A percentile compares a stretch with the other conserved stretches of the same genome.
Conservation (phyloP, 75 land plant genomes). For the Selaginella tamariscina region DNA sequence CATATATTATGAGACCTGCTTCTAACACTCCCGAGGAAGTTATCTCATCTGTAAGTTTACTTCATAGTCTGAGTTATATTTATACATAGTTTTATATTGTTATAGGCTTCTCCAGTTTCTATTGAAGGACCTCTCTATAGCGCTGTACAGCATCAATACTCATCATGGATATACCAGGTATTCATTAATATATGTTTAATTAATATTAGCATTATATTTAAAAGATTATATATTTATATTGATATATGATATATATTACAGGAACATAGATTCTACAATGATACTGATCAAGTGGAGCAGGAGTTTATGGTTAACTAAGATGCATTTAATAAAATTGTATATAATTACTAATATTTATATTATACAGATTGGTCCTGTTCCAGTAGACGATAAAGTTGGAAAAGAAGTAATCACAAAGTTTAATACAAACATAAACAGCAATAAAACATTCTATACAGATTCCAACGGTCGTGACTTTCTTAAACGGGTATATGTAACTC, state of each 20-base stretch:
- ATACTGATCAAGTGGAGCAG: constrained; percentile 51
- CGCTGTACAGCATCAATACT: background rate
- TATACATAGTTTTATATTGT: background rate
- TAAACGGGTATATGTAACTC: constrained; percentile 43
- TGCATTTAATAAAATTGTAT: background rate
- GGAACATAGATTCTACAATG: constrained; percentile 54
- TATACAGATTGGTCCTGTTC: constrained; percentile 83
- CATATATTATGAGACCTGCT: constrained; percentile 72
- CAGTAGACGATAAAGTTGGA: constrained; percentile 63
- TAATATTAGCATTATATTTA: no score
- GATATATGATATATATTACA: constrained; percentile 18
- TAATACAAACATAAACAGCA: constrained; percentile 37
- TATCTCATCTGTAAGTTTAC: constrained; percentile 24
- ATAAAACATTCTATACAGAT: constrained; percentile 69
- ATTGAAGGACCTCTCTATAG: background rate
- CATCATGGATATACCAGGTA: background rate
- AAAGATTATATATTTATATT: background rate
- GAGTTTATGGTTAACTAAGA: constrained; percentile 41
- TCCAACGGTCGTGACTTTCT: constrained; percentile 96
- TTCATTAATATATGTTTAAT: background rate
- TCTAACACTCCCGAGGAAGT: constrained; percentile 27
- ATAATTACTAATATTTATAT: no score
- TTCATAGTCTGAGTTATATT: background rate
- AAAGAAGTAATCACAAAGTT: constrained; percentile 64
- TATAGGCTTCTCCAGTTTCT: background rate